A percentile compares a stretch with the other conserved stretches of the same genome.
Conservation (phyloP, 2,329 filamentous ascomycete species). For the Fusarium austroafricanum region DNA sequence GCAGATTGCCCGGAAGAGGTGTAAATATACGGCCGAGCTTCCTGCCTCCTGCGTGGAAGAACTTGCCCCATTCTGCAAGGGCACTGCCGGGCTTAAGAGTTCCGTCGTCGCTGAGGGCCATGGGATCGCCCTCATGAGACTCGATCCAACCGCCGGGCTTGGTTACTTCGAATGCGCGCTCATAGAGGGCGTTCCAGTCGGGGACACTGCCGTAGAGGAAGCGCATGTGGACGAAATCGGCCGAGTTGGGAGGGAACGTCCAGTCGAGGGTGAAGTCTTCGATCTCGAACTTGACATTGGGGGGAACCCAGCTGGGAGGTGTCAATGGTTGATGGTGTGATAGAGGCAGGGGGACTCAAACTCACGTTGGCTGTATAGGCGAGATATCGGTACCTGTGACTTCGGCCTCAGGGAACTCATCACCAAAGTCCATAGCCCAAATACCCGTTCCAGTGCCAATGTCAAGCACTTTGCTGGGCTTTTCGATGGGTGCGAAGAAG, state of each 20-base stretch:
- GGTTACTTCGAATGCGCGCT: conserved; percentile 62
- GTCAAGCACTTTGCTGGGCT: conserved; percentile 22
- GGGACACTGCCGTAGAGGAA: conserved; percentile 66
- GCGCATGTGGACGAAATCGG: conserved; percentile 71
- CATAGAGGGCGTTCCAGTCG: conserved; percentile 66
- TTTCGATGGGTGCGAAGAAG: conserved; percentile 16
- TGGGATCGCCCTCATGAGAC: conserved; percentile 46
- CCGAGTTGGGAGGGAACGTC: conserved; percentile 50
- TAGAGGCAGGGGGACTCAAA: no score
- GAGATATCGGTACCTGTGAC: conserved; percentile 66
- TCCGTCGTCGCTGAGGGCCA: conserved; percentile 47
- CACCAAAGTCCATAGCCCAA: conserved; percentile 62
- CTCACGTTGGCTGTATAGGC: conserved; percentile 63
- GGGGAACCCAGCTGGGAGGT: conserved; percentile 51
- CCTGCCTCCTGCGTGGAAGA: conserved; percentile 46
- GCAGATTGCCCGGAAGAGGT: conserved; percentile 17
- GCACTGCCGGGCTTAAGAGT: conserved; percentile 45
- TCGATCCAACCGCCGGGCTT: conserved; percentile 65
- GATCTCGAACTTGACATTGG: conserved; percentile 57
- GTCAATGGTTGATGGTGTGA: not conserved
- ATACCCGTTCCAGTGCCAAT: conserved; percentile 45
- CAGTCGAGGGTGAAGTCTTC: conserved; percentile 49
- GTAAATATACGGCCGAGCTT: conserved; percentile 49
- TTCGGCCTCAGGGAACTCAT: conserved; percentile 58
- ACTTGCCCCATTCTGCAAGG: conserved; percentile 43